Base-by-base conservation (phyloP, 2,329 filamentous ascomycete species). In the Diaporthe sp. region DNA sequence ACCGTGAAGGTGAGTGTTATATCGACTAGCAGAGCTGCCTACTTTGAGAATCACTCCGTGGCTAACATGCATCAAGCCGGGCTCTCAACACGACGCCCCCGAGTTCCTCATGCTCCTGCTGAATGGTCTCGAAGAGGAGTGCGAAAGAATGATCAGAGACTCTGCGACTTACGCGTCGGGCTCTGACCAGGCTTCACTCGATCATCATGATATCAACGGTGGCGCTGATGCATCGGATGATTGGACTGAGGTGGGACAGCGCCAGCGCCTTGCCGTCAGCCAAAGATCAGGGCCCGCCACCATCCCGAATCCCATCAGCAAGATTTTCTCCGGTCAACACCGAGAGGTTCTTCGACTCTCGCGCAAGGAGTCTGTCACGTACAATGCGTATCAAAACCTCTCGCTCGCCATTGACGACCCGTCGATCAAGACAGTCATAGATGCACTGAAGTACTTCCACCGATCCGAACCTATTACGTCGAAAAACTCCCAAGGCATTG, bases 11-110 rank as follows among this genome's bases (percentile, higher is more conserved):
- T 95, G 88, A 84, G 92, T 87, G 51, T 65, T 22, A 70, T 28
- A n/a, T 55, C 31, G 34, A 34, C 65, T 42, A n/a, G 34, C 34
- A 31, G 49, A 79, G 58, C 78, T 57, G 34, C 1, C 5, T 65
- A 37, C 34, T n/a, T 1, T 62, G 15, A 2, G 8, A 46, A 9
- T 19, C 17, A 49, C 25, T 58, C 28, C 53, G 28, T n/a, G 22
- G 65, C 80, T 82, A 77, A 81, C 78, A 75, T 79, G 84, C 78
- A 84, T 71, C 78, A 60, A 95, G 93, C 94, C 95, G 76, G 97
- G 97, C 22, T 96, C 98, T 80, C 97, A 99, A 83, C 96, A 99
- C 87, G 97, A 99, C 85, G 97, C 97, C 1, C 95, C 99, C 82
- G 97, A 99, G 82, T 99, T 99, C 79, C 87, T 99, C 34, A 96